These are phyloP conservation scores for Lasiodiplodia citricola DNA, from an alignment of 2,329 filamentous ascomycete species.

Conservation along the genomic window DNA sequence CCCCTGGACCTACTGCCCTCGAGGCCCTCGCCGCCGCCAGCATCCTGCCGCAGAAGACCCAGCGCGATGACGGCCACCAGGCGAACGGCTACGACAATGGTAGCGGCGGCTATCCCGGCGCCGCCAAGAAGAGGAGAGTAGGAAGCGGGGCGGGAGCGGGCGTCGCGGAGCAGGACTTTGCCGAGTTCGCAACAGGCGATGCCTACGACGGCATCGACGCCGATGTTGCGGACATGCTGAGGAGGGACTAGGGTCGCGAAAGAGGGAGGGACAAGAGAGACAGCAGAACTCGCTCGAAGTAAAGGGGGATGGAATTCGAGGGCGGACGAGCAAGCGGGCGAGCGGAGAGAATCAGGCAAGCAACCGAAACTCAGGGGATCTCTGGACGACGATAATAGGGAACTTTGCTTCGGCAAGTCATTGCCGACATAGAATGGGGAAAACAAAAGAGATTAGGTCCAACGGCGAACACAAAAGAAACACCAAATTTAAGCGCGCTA, in stretches of 20 bases:
- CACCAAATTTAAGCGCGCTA: background rate
- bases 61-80: constrained; percentile 6
- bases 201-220: constrained; percentile 64
- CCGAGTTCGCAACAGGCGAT: constrained; percentile 51
- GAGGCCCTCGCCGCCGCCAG: constrained; percentile 1
- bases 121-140: constrained; percentile 46
- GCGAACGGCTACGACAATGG: constrained; percentile 30
- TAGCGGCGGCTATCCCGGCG: background rate
- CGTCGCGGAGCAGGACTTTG: constrained; percentile 38
- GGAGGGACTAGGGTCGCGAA: constrained; percentile 37
- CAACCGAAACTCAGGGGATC: background rate
- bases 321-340: background rate
- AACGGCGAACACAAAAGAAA: background rate
- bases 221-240: constrained; percentile 64
- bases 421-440: background rate
- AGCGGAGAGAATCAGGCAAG: background rate
- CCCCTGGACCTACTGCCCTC: background rate
- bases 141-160: constrained; percentile 31
- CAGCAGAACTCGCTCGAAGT: background rate
- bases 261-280: background rate
- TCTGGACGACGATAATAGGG: background rate
- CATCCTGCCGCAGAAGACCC: constrained; percentile 24
- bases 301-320: background rate
- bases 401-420: background rate
- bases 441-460: background rate